Evolutionary conservation across 2,329 filamentous ascomycete species (phyloP), one percentile per base, ranked within the genome.

Genomic region (Chaetomiaceae sp.): DNA sequence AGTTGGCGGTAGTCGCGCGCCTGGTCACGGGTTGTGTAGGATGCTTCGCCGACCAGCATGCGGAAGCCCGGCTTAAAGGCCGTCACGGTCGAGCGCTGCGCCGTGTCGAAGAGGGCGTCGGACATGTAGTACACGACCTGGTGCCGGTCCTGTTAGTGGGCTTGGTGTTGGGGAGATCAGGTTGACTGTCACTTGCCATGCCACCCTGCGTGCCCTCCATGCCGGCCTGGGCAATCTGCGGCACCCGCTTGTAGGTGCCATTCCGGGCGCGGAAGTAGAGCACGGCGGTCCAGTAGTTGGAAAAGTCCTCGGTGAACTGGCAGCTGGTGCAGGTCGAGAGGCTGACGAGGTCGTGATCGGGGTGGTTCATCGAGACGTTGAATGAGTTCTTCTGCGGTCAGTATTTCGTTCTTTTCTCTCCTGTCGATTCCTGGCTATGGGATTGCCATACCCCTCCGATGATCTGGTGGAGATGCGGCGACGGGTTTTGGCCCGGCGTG

Each of bases 391-490:
- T 50, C 19, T 5, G 34, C 9, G 6, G 35, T 39, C 19, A 47
- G 44, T 10, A 10, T 37, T 3, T 6, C 7, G 19, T 10, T 10
- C 13, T 3, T 30, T 13, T 5, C 9, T 7, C 12, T 6, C 1
- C 5, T 3, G 25, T n/a, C n/a, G n/a, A n/a, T n/a, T n/a, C n/a
- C n/a, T n/a, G n/a, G n/a, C n/a, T n/a, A n/a, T n/a, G n/a, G n/a
- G n/a, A n/a, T n/a, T n/a, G n/a, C n/a, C n/a, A n/a, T 65, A 70
- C 68, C 4, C 72, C 73, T 59, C 82, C 80, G 50, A 79, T 74
- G 53, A 84, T 76, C 41, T 77, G 79, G 61, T 84, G 81, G 10
- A 81, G 71, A 68, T 84, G 80, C 19, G 67, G 65, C 4, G 78
- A 74, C 4, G 79, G 76, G 19, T 76, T 71, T 33, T 58, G 53